Evolutionary conservation across 352 stramenopile species (phyloP).

Genomic region (Phytophthora idaei): DNA sequence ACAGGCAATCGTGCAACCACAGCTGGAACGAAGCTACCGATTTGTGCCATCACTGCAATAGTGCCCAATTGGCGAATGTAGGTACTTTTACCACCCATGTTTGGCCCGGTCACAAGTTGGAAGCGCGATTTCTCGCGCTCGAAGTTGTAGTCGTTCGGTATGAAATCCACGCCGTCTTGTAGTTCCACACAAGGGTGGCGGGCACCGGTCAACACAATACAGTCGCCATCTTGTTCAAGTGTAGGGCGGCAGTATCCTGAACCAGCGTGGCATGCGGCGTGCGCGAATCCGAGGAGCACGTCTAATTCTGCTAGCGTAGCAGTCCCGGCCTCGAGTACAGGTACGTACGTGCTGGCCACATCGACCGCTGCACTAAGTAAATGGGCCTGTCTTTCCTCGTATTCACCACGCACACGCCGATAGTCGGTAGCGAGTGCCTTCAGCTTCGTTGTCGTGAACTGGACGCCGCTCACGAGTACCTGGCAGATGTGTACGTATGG

Average conservation of each 20-base stretch:
- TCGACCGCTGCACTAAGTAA: conserved; percentile 94
- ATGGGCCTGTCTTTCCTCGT: conserved; percentile 91
- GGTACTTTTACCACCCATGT: conserved; percentile 99
- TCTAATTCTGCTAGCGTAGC: conserved; percentile 93
- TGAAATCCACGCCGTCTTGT: conserved; percentile 97
- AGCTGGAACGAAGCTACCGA: conserved; percentile 97
- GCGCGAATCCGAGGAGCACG: conserved; percentile 94
- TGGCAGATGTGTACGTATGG: conserved; percentile 93
- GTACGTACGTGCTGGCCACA: conserved; percentile 95
- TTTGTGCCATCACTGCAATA: conserved; percentile 96
- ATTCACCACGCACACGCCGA: conserved; percentile 87
- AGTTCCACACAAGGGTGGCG: conserved; percentile 98
- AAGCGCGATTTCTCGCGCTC: conserved; percentile 86
- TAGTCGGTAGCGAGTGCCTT: conserved; percentile 88
- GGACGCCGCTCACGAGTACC: conserved; percentile 97
- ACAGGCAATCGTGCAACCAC: conserved; percentile 91
- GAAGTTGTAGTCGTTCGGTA: conserved; percentile 97
- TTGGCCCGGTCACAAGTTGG: conserved; percentile 97
- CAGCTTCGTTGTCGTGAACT: conserved; percentile 97
- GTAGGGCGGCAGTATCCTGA: conserved; percentile 75
- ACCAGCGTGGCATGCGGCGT: conserved; percentile 93
- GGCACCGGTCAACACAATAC: conserved; percentile 81
- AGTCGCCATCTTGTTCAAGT: conserved; percentile 61
- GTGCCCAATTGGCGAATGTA: conserved; percentile 98
- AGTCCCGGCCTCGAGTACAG: conserved; percentile 94